Evolutionary conservation across 306 rosid species (phyloP).

Genomic region (Arachis stenosperma): DNA sequence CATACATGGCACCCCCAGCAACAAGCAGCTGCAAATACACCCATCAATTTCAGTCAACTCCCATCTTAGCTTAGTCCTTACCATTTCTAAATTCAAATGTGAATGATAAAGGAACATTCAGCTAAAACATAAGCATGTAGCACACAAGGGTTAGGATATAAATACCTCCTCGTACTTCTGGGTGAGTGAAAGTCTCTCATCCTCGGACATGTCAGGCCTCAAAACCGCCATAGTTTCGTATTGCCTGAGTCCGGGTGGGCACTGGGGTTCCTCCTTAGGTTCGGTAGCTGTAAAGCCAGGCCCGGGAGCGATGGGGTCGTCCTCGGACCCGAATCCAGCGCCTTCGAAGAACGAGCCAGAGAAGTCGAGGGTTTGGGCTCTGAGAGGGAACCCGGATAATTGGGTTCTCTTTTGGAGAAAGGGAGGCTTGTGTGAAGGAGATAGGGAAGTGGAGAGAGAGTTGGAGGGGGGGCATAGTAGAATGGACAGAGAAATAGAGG

Average conservation of each 20-base stretch:
- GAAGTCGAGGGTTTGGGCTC: conserved; percentile 68
- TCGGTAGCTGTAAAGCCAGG: conserved; percentile 56
- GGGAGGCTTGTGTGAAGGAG: conserved; percentile 32
- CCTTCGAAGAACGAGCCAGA: conserved; percentile 74
- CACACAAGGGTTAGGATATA: too few relatives aligned
- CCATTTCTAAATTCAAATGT: too few relatives aligned
- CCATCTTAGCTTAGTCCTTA: too few relatives aligned
- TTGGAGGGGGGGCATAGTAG: conserved; percentile 24
- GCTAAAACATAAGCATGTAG: too few relatives aligned
- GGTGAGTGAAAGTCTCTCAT: conserved; percentile 67
- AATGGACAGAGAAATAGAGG: conserved; percentile 43
- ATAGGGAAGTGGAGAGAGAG: conserved; percentile 27
- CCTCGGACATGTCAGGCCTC: conserved; percentile 84
- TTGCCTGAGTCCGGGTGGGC: conserved; percentile 78
- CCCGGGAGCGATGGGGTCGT: conserved; percentile 56
- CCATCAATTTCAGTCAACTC: too few relatives aligned
- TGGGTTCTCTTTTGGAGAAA: conserved; percentile 23
- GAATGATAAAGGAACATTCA: too few relatives aligned
- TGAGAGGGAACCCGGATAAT: conserved; percentile 25
- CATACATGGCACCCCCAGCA: conserved; percentile 99
- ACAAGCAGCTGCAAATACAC: conserved; percentile 78
- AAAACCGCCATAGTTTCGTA: conserved; percentile 76
- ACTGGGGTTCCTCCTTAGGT: conserved; percentile 85
- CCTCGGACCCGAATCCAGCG: conserved; percentile 65
- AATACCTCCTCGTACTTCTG: conserved; percentile 85